These are phyloP conservation scores for Pisolithus microcarpus DNA, from an alignment of 768 basidiomycete genomes.

Conservation along the genomic window DNA sequence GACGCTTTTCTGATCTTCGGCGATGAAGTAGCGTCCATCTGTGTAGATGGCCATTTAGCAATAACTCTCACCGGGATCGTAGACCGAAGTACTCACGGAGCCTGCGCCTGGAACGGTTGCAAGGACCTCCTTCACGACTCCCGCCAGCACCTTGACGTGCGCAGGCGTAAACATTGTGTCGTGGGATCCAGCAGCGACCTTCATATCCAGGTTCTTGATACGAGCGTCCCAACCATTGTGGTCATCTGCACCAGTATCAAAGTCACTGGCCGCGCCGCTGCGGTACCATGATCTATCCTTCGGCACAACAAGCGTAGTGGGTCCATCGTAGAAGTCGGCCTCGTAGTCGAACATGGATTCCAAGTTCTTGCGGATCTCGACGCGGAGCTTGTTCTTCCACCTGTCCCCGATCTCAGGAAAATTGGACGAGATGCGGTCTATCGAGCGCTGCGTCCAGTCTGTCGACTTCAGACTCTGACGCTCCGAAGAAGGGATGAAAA, in stretches of 20 bases:
- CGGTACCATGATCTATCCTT: constrained; percentile 29
- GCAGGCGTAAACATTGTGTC: constrained; percentile 28
- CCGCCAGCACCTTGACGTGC: constrained; percentile 23
- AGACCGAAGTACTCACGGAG: background rate
- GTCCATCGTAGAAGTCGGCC: constrained; percentile 18
- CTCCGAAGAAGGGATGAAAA: constrained; percentile 21
- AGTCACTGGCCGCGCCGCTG: constrained; percentile 21
- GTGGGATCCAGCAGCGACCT: constrained; percentile 20
- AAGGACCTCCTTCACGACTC: constrained; percentile 16
- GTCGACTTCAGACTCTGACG: constrained; percentile 25
- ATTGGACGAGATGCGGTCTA: constrained; percentile 25
- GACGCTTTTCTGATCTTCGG: background rate
- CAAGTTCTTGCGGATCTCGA: constrained; percentile 26
- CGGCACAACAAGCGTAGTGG: constrained; percentile 21
- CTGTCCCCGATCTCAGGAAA: constrained; percentile 27
- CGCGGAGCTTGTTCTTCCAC: constrained; percentile 24
- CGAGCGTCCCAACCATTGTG: constrained; percentile 26
- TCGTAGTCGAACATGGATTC: constrained; percentile 29
- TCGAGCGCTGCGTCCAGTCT: constrained; percentile 24
- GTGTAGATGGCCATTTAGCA: background rate
- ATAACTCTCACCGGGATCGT: background rate
- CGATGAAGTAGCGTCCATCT: too few species aligned
- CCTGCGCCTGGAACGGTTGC: background rate
- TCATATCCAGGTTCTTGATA: constrained; percentile 22
- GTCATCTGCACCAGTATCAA: constrained; percentile 25